Percentiles rank a stretch among this genome's conserved stretches.
phyloP scores from a whole-genome alignment of 192 early-diverging fungal species.

The Coemansia asiatica region DNA sequence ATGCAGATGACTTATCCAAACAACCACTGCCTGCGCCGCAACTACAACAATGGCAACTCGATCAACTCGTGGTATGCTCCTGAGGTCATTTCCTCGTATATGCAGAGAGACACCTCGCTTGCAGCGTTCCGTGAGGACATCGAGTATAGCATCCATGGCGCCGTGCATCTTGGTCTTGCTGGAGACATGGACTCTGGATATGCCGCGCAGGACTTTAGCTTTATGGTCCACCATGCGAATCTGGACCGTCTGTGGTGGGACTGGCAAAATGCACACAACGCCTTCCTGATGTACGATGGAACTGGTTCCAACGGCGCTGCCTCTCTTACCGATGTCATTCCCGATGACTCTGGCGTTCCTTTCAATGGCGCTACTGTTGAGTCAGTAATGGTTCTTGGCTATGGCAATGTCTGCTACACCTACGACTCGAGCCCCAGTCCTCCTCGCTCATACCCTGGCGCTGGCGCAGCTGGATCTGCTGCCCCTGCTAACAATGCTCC shows the following conservation, averaged over 20 bases:
- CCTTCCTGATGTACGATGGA: slow-evolving; percentile 46
- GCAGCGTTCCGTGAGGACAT: slow-evolving; percentile 51
- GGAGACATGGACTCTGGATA: slow-evolving; percentile 53
- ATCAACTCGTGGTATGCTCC: slow-evolving; percentile 50
- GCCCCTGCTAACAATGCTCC: slow-evolving; percentile 7
- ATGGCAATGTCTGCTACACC: slow-evolving; percentile 51
- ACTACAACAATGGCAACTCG: slow-evolving; percentile 28
- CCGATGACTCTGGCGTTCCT: slow-evolving; percentile 33
- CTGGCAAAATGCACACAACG: slow-evolving; percentile 51
- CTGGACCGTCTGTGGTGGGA: slow-evolving; percentile 57
- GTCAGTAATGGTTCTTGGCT: slow-evolving; percentile 53
- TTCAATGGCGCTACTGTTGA: slow-evolving; percentile 38
- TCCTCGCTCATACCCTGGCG: slow-evolving; percentile 38
- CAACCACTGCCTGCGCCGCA: slow-evolving; percentile 52
- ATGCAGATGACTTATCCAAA: slow-evolving; percentile 47
- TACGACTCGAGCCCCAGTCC: slow-evolving; percentile 39
- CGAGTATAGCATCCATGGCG: slow-evolving; percentile 53
- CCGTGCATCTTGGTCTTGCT: slow-evolving; percentile 48
- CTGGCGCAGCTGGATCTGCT: slow-evolving; percentile 5
- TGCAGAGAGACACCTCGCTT: slow-evolving; percentile 38
- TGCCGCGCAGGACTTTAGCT: slow-evolving; percentile 54
- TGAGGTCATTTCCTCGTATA: slow-evolving; percentile 44
- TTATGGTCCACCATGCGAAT: slow-evolving; percentile 56
- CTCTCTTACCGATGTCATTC: slow-evolving; percentile 31
- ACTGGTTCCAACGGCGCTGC: slow-evolving; percentile 28